Percentiles rank a stretch among this genome's conserved stretches.
These are phyloP conservation scores for Mucor circinelloides DNA, from an alignment of 371 early-diverging fungal genomes.

Conservation along the genomic window DNA sequence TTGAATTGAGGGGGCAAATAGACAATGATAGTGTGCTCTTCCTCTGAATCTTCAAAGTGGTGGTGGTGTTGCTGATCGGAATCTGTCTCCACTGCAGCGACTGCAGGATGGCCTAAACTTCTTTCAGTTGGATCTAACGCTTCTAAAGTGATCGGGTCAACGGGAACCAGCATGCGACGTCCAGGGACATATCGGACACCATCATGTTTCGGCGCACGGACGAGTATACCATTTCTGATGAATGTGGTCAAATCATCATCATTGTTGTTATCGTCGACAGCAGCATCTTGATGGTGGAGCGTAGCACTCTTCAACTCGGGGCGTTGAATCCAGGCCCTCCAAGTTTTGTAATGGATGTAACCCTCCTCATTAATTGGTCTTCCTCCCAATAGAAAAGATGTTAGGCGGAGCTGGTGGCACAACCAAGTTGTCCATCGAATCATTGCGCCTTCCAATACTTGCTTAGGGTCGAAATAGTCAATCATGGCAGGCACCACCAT, in stretches of 20 bases:
- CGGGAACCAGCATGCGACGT: conserved; percentile 18
- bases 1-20: conserved; percentile 68
- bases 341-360: conserved; percentile 5
- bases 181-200: conserved; percentile 4
- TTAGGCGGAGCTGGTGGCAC: conserved; percentile 64
- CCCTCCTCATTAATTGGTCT: conserved; percentile 59
- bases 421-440: conserved; percentile 62
- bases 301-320: background rate
- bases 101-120: conserved; percentile 53
- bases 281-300: background rate
- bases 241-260: background rate
- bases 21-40: conserved; percentile 49
- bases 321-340: conserved; percentile 14
- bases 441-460: conserved; percentile 42
- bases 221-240: background rate
- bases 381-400: conserved; percentile 78
- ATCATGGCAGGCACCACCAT: conserved; percentile 64
- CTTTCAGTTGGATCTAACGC: conserved; percentile 38
- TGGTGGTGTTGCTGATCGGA: conserved; percentile 52
- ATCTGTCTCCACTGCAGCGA: conserved; percentile 3
- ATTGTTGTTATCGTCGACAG: background rate
- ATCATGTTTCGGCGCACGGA: conserved; percentile 63
- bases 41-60: conserved; percentile 38
- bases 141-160: conserved; percentile 11
- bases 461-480: conserved; percentile 50